Base-by-base conservation (phyloP, 306 rosid species). In the Cicer pinnatifidum region DNA sequence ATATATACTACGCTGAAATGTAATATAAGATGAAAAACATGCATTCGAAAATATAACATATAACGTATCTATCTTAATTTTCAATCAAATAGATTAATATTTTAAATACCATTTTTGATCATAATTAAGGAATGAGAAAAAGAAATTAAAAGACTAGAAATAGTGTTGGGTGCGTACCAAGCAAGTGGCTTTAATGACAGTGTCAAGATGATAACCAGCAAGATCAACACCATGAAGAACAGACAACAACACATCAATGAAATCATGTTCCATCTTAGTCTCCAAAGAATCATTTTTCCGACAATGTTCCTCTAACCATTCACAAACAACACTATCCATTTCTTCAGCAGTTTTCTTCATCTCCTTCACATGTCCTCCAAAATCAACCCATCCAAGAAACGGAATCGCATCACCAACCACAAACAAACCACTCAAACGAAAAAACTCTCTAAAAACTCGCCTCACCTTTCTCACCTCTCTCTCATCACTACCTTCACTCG, bases 221-320 rank as follows among this genome's bases (percentile, higher is more conserved):
- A 85, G 44, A n/a, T 67, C 74, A 2, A 35, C 57, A 3, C 58
- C 59, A 0, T 77, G 35, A 43, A 75, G 67, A 1, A 57, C 48
- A 0, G 67, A 35, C 39, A 83, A 12, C 80, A 87, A 47, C 0
- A 77, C 75, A 45, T 82, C 82, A 47, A 89, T 82, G 69, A 87
- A 84, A 39, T 89, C 92, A 0, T 39, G 48, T n/a, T 63, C 50
- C 1, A 0, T 63, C n/a, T 63, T 63, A 40, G 1, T 61, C 46
- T 38, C 67, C 12, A 4, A n/a, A 63, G 16, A 23, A 57, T 64
- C 63, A 52, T 66, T 66, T 7, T 51, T 71, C 5, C 7, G 23
- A 53, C 84, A 80, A 61, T 87, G 90, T 69, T 89, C 90, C 47
- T 82, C 85, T 7, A 85, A 58, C 90, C 87, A 88, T 5, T 16